Conservation (phyloP, 2,329 filamentous ascomycete species). For the Sporothrix humicola region DNA sequence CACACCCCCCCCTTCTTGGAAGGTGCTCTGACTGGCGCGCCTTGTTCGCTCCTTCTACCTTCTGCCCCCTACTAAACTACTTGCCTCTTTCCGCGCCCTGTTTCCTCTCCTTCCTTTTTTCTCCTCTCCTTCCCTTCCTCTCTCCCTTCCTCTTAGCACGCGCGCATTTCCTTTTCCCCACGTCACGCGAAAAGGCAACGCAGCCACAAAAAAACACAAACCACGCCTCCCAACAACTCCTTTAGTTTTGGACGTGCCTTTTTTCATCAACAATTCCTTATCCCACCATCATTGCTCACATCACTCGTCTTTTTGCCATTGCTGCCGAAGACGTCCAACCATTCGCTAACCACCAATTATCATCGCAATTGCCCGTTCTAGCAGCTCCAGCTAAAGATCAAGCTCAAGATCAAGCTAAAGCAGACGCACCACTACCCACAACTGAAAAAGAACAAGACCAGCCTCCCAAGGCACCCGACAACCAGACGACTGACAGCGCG, state of each 20-base stretch:
- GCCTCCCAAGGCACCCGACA: constrained; percentile 15
- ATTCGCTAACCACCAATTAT: constrained; percentile 18
- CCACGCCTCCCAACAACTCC: constrained; percentile 15
- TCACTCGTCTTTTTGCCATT: constrained; percentile 1
- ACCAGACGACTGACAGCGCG: constrained; percentile 29
- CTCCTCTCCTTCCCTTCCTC: not conserved
- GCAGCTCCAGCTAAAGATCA: not conserved
- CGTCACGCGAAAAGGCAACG: constrained; percentile 37
- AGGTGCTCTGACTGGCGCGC: constrained; percentile 14
- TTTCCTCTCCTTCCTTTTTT: constrained; percentile 10
- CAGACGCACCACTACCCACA: not conserved
- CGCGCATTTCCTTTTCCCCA: constrained; percentile 37
- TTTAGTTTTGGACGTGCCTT: not conserved
- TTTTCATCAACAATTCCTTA: not conserved
- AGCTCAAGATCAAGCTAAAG: not conserved
- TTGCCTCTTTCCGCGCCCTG: constrained; percentile 14
- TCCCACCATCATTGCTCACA: not conserved
- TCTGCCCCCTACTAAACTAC: constrained; percentile 16
- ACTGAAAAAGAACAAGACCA: constrained; percentile 12
- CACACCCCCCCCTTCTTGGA: constrained; percentile 3
- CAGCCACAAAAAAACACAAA: constrained; percentile 28
- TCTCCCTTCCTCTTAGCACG: constrained; percentile 30
- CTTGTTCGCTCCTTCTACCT: constrained; percentile 20
- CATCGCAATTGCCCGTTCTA: constrained; percentile 2
- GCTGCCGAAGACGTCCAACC: not conserved